Conservation (phyloP, 805 yeast species). For the Lipomyces orientalis region DNA sequence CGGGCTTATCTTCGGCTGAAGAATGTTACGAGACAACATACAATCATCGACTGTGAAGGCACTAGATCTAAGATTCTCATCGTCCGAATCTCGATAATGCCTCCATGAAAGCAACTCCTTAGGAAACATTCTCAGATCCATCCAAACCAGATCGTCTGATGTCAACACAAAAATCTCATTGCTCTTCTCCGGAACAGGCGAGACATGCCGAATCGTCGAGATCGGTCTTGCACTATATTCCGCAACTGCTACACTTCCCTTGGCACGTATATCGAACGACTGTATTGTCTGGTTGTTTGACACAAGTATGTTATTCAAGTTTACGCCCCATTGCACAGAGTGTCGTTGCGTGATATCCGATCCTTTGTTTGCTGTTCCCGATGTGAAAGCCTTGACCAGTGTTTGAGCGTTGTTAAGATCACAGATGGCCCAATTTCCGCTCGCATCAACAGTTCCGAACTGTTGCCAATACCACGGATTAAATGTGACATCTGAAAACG, state of each 20-base stretch:
- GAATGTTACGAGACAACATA: constrained; percentile 1
- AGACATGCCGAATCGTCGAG: constrained; percentile 17
- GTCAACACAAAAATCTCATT: constrained; percentile 62
- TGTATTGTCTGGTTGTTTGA: constrained; percentile 14
- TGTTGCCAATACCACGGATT: constrained; percentile 45
- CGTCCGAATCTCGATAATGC: constrained; percentile 63
- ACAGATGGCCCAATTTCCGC: constrained; percentile 52
- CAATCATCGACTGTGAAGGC: constrained; percentile 14
- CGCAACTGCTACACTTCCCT: neutral
- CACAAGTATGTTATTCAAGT: constrained; percentile 26
- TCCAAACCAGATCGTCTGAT: constrained; percentile 66
- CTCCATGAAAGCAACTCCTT: constrained; percentile 70
- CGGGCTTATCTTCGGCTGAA: neutral
- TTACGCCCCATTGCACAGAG: constrained; percentile 29
- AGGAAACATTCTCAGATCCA: constrained; percentile 48
- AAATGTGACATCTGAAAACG: constrained; percentile 47
- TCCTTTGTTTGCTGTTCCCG: constrained; percentile 1
- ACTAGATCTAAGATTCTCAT: constrained; percentile 54
- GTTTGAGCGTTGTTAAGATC: constrained; percentile 34
- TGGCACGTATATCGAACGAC: constrained; percentile 25
- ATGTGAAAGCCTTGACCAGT: constrained; percentile 33
- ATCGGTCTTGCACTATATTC: constrained; percentile 9
- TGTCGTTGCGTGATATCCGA: neutral
- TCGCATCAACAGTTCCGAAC: constrained; percentile 50
- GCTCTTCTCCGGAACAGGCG: constrained; percentile 35